A percentile compares a stretch with the other conserved stretches of the same genome.
Evolutionary conservation across 345 rosid genomes (phyloP).

Genomic region (Eucalyptus leucophloia): DNA sequence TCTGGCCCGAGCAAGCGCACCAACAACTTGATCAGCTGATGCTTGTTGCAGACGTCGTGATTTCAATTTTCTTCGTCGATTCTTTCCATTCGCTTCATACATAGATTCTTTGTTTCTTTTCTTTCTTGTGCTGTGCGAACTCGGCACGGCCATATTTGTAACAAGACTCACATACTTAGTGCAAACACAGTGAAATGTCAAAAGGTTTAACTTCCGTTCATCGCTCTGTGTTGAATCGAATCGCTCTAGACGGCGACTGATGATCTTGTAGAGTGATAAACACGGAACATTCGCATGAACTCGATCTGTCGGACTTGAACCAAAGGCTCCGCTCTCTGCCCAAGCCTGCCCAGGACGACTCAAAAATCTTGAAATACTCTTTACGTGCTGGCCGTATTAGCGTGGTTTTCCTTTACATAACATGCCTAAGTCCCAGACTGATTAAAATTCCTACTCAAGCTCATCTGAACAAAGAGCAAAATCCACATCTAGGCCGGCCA

Average conservation of each 20-base stretch:
- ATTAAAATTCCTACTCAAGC: not conserved
- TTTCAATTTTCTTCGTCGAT: not conserved
- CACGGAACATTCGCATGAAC: not conserved
- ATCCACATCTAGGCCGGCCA: not conserved
- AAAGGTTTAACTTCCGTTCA: not conserved
- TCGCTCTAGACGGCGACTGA: not conserved
- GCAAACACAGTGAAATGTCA: not conserved
- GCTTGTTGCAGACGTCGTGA: not conserved
- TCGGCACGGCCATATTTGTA: not conserved
- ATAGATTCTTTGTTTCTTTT: not conserved
- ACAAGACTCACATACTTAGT: not conserved
- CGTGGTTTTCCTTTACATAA: not conserved
- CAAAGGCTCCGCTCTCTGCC: not conserved
- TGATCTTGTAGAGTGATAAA: not conserved
- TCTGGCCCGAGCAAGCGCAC: slow-evolving; percentile 16
- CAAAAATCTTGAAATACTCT: not conserved
- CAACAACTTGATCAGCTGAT: slow-evolving; percentile 1
- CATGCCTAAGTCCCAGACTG: not conserved
- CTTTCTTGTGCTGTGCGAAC: not conserved
- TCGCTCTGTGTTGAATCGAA: not conserved
- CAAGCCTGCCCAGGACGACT: not conserved
- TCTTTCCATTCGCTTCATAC: not conserved
- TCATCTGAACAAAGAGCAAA: not conserved
- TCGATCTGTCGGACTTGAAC: not conserved
- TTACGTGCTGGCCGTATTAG: not conserved